Evolutionary conservation across 208 protist species (phyloP), one percentile per base, ranked within the genome.

Genomic region (Acanthamoeba lenticulata): DNA sequence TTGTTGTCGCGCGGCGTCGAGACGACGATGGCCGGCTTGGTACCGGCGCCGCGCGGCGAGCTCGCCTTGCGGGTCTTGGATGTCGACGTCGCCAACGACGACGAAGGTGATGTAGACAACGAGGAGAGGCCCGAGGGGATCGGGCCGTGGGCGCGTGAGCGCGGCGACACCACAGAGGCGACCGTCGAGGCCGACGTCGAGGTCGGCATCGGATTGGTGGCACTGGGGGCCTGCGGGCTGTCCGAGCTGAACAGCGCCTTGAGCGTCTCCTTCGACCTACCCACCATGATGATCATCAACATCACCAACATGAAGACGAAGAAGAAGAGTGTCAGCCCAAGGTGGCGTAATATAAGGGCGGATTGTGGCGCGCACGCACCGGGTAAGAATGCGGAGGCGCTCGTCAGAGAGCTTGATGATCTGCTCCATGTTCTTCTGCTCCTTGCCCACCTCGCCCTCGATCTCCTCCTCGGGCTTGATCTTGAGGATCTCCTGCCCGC

Each of bases 361-460:
- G n/a, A n/a, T 40, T 79, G n/a, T 9, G 36, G 42, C 21, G 29
- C 17, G 9, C 24, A 11, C 9, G 24, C 42, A 83, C 72, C 72
- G 72, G 42, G 34, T 52, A 38, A 83, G 72, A 38, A 83, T 83
- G 72, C 72, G 72, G 9, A 83, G 72, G 4, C 72, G 72, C 21
- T 83, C 72, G 72, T 21, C 72, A n/a, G 72, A 83, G 29, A 83
- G 72, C 40, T 83, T 83, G 72, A 83, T 83, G 9, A 83, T 83
- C 40, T 83, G 72, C 42, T 83, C 72, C 72, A 83, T 83, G 72
- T 83, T 83, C 29, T 83, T 83, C 42, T 83, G 72, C 72, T 83
- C 72, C 42, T 83, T 83, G 34, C 72, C 72, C 38, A 17, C 72
- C 72, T 83, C 72, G 72, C 72, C 72, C 42, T 83, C 72, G 42